A percentile compares a stretch with the other conserved stretches of the same genome.
Conservation (phyloP, 345 rosid genomes). For the Sisymbrium irio region DNA sequence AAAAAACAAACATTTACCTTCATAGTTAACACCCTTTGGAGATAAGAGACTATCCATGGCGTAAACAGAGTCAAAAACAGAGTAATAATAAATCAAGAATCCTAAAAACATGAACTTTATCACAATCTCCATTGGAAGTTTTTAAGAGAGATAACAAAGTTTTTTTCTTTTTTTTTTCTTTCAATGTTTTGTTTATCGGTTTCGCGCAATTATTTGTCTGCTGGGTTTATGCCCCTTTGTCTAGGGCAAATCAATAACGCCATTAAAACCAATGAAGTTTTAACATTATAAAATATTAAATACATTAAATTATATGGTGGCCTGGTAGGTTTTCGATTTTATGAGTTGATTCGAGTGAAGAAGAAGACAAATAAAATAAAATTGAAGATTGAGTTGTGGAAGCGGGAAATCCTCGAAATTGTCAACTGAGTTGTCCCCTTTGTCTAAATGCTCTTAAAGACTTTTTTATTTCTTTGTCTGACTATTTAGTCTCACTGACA, state of each 20-base stretch:
- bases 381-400: conserved; percentile 21
- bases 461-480: conserved; percentile 12
- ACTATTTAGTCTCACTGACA: conserved; percentile 1
- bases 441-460: conserved; percentile 36
- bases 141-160: conserved; percentile 6
- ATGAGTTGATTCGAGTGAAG: conserved; percentile 8
- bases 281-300: neutral
- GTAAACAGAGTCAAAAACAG: conserved; percentile 31
- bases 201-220: conserved; percentile 11
- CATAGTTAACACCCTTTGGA: conserved; percentile 92
- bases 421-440: conserved; percentile 52
- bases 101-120: conserved; percentile 37
- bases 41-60: conserved; percentile 75
- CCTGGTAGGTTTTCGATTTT: conserved; percentile 4
- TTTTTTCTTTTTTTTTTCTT: neutral
- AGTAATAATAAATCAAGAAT: conserved; percentile 21
- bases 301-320: conserved; percentile 10
- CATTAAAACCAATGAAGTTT: conserved; percentile 8
- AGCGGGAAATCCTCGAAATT: conserved; percentile 42
- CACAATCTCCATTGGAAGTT: conserved; percentile 31
- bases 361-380: conserved; percentile 24
- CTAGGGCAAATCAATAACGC: conserved; percentile 28
- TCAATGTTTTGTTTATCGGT: neutral
- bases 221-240: conserved; percentile 14
- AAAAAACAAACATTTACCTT: conserved; percentile 44